These are phyloP conservation scores for Zymoseptoria crescenta DNA, from an alignment of 2,329 filamentous ascomycete species.

Conservation along the genomic window DNA sequence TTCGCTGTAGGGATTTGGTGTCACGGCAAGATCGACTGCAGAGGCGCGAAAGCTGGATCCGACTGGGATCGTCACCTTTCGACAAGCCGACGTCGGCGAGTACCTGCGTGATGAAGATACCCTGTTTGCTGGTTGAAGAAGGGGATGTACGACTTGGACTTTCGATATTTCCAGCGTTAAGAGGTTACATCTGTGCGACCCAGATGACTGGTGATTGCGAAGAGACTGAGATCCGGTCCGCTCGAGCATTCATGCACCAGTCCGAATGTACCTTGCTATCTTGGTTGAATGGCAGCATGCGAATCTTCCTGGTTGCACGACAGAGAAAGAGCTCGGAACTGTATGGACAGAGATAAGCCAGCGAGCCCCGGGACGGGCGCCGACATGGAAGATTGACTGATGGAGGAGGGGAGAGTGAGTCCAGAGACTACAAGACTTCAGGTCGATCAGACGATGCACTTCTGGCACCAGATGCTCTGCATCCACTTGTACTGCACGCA, in stretches of 20 bases:
- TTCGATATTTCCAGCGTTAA: neutral
- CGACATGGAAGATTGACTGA: neutral
- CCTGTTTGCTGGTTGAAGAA: slow-evolving; percentile 36
- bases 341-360: neutral
- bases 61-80: slow-evolving; percentile 79
- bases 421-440: neutral
- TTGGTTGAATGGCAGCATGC: neutral
- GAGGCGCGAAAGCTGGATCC: slow-evolving; percentile 81
- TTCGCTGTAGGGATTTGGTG: slow-evolving; percentile 68
- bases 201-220: slow-evolving; percentile 44
- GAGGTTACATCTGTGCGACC: neutral
- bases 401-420: neutral
- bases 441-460: neutral
- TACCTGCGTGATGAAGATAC: slow-evolving; percentile 78
- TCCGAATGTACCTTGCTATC: neutral
- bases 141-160: neutral
- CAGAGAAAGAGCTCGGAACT: neutral
- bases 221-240: slow-evolving; percentile 57
- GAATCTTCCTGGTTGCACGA: neutral
- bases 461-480: neutral
- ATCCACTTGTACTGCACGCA: too few relatives aligned
- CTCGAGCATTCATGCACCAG: slow-evolving; percentile 34
- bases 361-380: neutral
- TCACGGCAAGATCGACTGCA: slow-evolving; percentile 78
- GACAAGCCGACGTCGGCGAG: slow-evolving; percentile 90